Conservation (phyloP, 2,329 filamentous ascomycete genomes). For the Raffaelea deltoideospora region DNA sequence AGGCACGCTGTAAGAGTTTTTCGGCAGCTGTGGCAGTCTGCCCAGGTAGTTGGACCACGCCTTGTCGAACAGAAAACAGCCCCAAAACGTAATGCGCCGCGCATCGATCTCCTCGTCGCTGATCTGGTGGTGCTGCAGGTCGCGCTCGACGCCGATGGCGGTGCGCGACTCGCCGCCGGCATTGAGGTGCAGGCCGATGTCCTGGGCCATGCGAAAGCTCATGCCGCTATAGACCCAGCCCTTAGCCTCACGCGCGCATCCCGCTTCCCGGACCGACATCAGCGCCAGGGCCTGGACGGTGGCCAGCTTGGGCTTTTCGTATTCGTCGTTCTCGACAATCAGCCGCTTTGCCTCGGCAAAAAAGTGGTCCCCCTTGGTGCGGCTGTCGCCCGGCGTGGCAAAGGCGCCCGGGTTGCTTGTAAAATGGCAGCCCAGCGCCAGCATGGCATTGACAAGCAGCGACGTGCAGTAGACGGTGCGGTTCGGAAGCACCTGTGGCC, state of each 20-base stretch:
- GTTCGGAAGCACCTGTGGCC: conserved; percentile 32
- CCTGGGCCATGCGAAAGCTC: conserved; percentile 94
- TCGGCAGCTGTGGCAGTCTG: conserved; percentile 72
- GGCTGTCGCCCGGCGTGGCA: conserved; percentile 54
- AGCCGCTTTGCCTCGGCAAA: conserved; percentile 86
- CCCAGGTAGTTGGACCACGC: conserved; percentile 97
- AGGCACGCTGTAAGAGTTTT: conserved; percentile 64
- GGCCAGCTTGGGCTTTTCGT: conserved; percentile 73
- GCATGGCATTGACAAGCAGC: conserved; percentile 82
- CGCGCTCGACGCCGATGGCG: conserved; percentile 37
- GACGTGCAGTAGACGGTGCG: conserved; percentile 70
- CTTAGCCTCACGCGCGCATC: conserved; percentile 83
- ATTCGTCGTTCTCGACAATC: conserved; percentile 82
- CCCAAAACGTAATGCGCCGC: conserved; percentile 87
- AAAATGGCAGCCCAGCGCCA: conserved; percentile 87
- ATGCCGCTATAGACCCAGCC: conserved; percentile 98
- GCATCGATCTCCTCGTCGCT: conserved; percentile 80
- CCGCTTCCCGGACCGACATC: conserved; percentile 93
- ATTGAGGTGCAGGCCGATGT: conserved; percentile 83
- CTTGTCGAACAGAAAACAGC: conserved; percentile 96
- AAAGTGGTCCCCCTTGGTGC: conserved; percentile 89
- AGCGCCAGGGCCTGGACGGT: conserved; percentile 87
- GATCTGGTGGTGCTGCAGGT: conserved; percentile 28
- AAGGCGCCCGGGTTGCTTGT: conserved; percentile 62
- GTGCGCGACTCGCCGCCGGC: conserved; percentile 32